Evolutionary conservation across 768 basidiomycete genomes (phyloP), one percentile per base, ranked within the genome.

Genomic region (Mycena filopes): DNA sequence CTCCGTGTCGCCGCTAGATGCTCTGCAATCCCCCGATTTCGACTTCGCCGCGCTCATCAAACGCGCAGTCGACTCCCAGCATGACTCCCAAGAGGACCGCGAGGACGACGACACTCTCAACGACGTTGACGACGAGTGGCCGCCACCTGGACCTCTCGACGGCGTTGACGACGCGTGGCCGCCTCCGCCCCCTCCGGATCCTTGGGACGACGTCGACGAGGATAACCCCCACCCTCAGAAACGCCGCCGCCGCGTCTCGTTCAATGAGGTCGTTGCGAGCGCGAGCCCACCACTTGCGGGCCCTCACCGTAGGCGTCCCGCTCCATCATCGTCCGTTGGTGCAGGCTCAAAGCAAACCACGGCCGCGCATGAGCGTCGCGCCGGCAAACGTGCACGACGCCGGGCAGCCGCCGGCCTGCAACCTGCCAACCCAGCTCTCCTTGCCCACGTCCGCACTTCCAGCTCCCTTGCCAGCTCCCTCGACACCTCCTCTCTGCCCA

Each of bases 401-500:
- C n/a, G 33, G 21, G 9, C 1, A 10, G 31, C 11, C 10, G n/a
- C 29, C 4, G 45, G 60, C 33, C 60, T 55, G 21, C 38, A 41
- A 13, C 43, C 53, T 4, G n/a, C 36, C 2, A 26, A 51, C 4
- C 20, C 25, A 6, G 55, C 53, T 13, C n/a, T 48, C 1, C 11
- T 2, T 3, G 16, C 36, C 4, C 31, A 62, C 33, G 46, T 62
- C 31, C 45, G 23, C 4, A 33, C 51, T 6, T 42, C 51, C 1
- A 13, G 13, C 6, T 51, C 60, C 4, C 33, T 62, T 10, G 4
- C 28, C 3, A 40, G 51, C 3, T 16, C 4, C 5, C 49, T 62
- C 33, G 25, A 50, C 25, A 10, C 40, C n/a, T 51, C 59, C 48
- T n/a, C 25, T n/a, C 49, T 60, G 38, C 59, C 59, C 6, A 11